Evolutionary conservation across 495 filamentous ascomycete genomes (phyloP), one percentile per base, ranked within the genome.

Genomic region (Hyaloscypha bicolor): DNA sequence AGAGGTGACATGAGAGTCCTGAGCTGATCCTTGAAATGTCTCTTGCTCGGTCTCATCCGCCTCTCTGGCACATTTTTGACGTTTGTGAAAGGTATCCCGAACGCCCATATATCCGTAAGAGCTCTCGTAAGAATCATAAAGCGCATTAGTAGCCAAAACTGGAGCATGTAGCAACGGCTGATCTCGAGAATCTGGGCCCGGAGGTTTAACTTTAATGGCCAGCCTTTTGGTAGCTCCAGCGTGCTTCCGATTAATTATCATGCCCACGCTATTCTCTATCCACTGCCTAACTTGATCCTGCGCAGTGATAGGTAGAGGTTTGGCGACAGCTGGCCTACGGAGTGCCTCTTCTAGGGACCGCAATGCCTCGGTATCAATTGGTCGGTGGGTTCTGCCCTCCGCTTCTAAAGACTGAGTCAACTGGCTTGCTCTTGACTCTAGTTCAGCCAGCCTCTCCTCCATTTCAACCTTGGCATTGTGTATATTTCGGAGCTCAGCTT

Each of bases 341-440:
- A 67, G 39, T 39, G 42, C 57, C 42, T 61, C 64, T 55, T 67
- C 64, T 11, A 67, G 42, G 57, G 57, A 56, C 57, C 45, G 64
- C 42, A 67, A 55, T 53, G 30, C 42, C 57, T 67, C 64, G 57
- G 1, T 57, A 68, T 68, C 59, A 68, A 68, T 68, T 21, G 60
- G 59, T 51, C 21, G 59, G 59, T 68, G 59, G 60, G 51, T 63
- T 63, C 51, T 63, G 35, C 65, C 51, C 59, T 68, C 65, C 33
- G 21, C 59, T 63, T 63, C 51, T 62, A 68, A 63, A 68, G 60
- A 68, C 32, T 57, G 48, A 14, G 65, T 63, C 51, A 68, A 33
- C 25, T 68, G 48, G 48, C 30, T 65, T 59, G 48, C 62, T 42
- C 56, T 60, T 60, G 58, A 55, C 57, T 66, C 56, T 53, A 66